These are phyloP conservation scores for Esteya vermicola DNA, from an alignment of 2,329 filamentous ascomycete genomes.

Conservation along the genomic window DNA sequence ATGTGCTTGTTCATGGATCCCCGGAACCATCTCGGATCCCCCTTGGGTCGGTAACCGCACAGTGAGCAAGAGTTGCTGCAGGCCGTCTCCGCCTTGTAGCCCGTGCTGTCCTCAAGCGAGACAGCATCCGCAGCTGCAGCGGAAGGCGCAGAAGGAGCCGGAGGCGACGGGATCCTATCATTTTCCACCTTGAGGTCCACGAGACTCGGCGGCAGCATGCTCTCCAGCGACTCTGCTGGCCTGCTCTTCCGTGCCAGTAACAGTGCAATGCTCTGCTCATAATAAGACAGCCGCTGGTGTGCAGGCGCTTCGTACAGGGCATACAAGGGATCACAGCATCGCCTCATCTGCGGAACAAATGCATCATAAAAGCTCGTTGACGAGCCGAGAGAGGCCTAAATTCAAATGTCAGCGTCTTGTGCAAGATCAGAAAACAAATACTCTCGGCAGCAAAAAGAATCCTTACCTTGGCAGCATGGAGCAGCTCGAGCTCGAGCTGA, in stretches of 20 bases:
- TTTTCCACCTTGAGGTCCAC: too few relatives aligned
- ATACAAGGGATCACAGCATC: slow-evolving; percentile 30
- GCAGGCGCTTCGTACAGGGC: slow-evolving; percentile 14
- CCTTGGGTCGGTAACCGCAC: slow-evolving; percentile 41
- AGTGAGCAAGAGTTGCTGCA: slow-evolving; percentile 32
- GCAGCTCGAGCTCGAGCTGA: slow-evolving; percentile 34
- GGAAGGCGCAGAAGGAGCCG: too few relatives aligned
- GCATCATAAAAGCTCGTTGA: slow-evolving; percentile 22
- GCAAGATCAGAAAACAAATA: neutral
- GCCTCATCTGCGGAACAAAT: slow-evolving; percentile 26
- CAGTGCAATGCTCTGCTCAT: slow-evolving; percentile 25
- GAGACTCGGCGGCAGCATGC: too few relatives aligned
- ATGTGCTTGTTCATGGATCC: slow-evolving; percentile 46
- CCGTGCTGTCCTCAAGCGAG: neutral
- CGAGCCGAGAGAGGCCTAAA: slow-evolving; percentile 20
- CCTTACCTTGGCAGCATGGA: slow-evolving; percentile 35
- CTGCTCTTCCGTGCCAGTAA: too few relatives aligned
- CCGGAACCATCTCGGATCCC: slow-evolving; percentile 42
- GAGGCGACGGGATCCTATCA: too few relatives aligned
- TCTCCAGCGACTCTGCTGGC: too few relatives aligned
- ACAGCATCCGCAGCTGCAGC: too few relatives aligned
- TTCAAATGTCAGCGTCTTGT: slow-evolving; percentile 4
- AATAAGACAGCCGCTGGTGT: slow-evolving; percentile 24
- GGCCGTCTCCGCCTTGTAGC: slow-evolving; percentile 15
- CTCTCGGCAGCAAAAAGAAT: too few relatives aligned